These are phyloP conservation scores for Podila minutissima DNA, from an alignment of 192 early-diverging fungal species.

Conservation along the genomic window DNA sequence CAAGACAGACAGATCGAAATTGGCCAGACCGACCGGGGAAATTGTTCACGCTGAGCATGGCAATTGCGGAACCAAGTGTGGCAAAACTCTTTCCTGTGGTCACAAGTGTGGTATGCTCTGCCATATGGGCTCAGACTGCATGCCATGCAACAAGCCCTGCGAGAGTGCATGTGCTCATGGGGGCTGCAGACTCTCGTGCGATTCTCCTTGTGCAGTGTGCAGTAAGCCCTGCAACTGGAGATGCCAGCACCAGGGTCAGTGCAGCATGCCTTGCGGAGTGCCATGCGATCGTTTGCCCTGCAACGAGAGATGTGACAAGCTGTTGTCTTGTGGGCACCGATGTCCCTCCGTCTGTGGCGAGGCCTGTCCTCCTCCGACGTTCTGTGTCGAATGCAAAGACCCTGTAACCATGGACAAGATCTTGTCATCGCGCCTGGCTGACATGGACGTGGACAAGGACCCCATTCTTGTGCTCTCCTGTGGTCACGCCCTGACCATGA, in stretches of 20 bases:
- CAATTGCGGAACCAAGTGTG: conserved; percentile 52
- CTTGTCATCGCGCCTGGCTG: conserved; percentile 33
- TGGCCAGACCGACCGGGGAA: neutral
- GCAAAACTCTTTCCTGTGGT: conserved; percentile 38
- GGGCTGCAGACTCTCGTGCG: conserved; percentile 50
- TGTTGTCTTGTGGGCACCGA: no score
- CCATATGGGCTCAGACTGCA: conserved; percentile 40
- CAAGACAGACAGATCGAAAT: neutral
- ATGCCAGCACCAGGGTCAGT: conserved; percentile 59
- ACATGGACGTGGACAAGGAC: conserved; percentile 54
- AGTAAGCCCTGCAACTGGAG: conserved; percentile 57
- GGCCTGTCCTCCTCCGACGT: no score
- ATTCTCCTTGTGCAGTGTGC: conserved; percentile 55
- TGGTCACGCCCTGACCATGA: conserved; percentile 62
- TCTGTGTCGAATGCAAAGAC: conserved; percentile 45
- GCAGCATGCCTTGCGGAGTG: conserved; percentile 62
- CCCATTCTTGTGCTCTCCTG: conserved; percentile 60
- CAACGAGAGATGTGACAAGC: conserved; percentile 56
- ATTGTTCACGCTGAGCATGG: conserved; percentile 21
- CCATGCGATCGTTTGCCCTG: conserved; percentile 69
- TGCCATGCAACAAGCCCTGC: conserved; percentile 54
- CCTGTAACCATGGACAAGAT: conserved; percentile 32
- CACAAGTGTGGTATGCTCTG: conserved; percentile 22
- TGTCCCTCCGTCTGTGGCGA: no score
- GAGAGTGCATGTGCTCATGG: conserved; percentile 52